Evolutionary conservation across 2,329 filamentous ascomycete species (phyloP).

Genomic region (Cordyceps fumosorosea): DNA sequence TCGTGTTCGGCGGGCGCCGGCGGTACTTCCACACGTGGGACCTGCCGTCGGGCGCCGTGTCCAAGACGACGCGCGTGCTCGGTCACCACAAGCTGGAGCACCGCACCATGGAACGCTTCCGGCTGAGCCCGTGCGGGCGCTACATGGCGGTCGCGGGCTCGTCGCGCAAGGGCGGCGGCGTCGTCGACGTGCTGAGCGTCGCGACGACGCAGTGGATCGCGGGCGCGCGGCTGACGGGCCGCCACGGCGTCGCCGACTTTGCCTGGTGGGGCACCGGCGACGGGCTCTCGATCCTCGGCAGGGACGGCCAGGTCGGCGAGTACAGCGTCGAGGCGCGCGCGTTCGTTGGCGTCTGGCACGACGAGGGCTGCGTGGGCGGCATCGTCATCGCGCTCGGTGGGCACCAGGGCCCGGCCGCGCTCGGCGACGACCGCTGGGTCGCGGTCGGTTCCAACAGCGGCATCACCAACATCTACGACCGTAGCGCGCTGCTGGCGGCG

Average conservation of each 20-base stretch:
- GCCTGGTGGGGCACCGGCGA: conserved; percentile 84
- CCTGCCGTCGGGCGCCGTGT: conserved; percentile 69
- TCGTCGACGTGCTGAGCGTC: conserved; percentile 78
- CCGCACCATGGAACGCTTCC: conserved; percentile 85
- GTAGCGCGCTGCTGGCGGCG: conserved; percentile 51
- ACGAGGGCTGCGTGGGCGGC: conserved; percentile 82
- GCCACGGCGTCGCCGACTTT: conserved; percentile 82
- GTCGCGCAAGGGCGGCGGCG: conserved; percentile 76
- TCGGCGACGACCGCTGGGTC: conserved; percentile 83
- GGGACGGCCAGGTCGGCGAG: conserved; percentile 84
- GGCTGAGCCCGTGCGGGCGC: conserved; percentile 75
- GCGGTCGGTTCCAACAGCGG: conserved; percentile 80
- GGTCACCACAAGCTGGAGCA: conserved; percentile 70
- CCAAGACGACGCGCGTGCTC: conserved; percentile 72
- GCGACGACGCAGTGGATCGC: conserved; percentile 81
- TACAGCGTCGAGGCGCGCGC: conserved; percentile 65
- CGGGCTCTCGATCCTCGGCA: conserved; percentile 75
- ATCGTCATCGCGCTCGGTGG: conserved; percentile 78
- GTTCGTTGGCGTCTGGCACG: conserved; percentile 77
- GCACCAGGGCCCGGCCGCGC: conserved; percentile 47
- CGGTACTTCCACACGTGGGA: conserved; percentile 96
- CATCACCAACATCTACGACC: conserved; percentile 90
- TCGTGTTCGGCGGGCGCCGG: conserved; percentile 83
- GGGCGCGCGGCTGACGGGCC: conserved; percentile 73
- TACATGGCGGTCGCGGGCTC: conserved; percentile 81